phyloP scores from a whole-genome alignment of 139 green algal genomes.

The Diplosphaera chodatii region DNA sequence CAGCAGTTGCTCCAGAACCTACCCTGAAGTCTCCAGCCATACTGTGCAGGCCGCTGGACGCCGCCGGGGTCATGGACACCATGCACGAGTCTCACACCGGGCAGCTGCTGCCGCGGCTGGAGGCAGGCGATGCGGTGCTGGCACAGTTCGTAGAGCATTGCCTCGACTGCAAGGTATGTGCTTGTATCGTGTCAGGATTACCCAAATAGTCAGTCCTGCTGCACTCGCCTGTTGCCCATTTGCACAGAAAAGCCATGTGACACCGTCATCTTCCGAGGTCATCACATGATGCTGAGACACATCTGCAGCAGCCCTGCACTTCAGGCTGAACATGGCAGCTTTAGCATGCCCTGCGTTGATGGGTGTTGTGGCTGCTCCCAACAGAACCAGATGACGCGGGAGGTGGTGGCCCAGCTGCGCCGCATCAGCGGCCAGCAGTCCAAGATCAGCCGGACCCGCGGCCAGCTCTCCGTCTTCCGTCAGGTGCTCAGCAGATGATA shows the following conservation, averaged over 20 bases:
- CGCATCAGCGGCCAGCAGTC: slow-evolving; percentile 68
- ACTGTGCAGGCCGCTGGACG: slow-evolving; percentile 49
- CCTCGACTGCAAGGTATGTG: slow-evolving; percentile 50
- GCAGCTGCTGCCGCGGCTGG: slow-evolving; percentile 54
- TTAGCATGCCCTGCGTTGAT: too few species aligned
- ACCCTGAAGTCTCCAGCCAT: too few species aligned
- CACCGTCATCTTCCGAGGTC: too few species aligned
- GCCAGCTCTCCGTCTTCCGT: slow-evolving; percentile 67
- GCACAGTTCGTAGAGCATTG: slow-evolving; percentile 31
- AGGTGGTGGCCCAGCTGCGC: slow-evolving; percentile 75
- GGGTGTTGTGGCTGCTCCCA: background rate
- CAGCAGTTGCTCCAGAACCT: too few species aligned
- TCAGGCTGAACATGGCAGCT: too few species aligned
- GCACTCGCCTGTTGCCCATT: too few species aligned
- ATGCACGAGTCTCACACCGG: slow-evolving; percentile 66
- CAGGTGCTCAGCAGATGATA: too few species aligned
- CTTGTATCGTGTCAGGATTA: too few species aligned
- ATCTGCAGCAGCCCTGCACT: too few species aligned
- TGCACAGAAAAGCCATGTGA: too few species aligned
- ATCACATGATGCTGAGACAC: too few species aligned
- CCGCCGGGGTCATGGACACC: slow-evolving; percentile 65
- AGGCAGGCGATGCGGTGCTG: slow-evolving; percentile 25
- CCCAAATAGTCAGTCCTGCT: too few species aligned
- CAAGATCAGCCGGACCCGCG: slow-evolving; percentile 55
- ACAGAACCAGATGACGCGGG: slow-evolving; percentile 63